Evolutionary conservation across 371 early-diverging fungal genomes (phyloP).

Genomic region (Syncephalastrum racemosum): DNA sequence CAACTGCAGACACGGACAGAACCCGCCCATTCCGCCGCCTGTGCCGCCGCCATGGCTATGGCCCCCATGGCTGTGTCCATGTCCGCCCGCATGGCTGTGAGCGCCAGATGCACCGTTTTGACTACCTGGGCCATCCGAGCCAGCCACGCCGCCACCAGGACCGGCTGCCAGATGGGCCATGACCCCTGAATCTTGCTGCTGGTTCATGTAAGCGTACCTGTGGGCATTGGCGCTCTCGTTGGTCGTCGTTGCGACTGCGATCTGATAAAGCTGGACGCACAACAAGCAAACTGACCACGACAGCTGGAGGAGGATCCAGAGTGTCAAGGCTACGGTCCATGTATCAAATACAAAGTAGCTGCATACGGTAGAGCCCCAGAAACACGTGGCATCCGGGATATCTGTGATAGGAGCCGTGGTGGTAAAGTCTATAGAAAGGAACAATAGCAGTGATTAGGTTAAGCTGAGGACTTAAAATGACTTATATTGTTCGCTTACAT

Average conservation of each 20-base stretch:
- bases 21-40: constrained; percentile 15
- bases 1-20: constrained; percentile 46
- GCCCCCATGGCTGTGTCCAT: constrained; percentile 15
- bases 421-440: constrained; percentile 6
- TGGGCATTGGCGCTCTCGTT: constrained; percentile 84
- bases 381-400: constrained; percentile 55
- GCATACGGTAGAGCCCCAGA: constrained; percentile 66
- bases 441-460: background rate
- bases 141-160: constrained; percentile 20
- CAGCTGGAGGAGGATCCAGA: constrained; percentile 76
- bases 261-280: constrained; percentile 75
- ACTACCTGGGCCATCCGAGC: constrained; percentile 8
- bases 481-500: constrained; percentile 55
- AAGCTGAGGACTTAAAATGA: background rate
- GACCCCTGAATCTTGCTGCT: constrained; percentile 35
- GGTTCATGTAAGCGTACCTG: constrained; percentile 54
- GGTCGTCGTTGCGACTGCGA: constrained; percentile 80
- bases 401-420: constrained; percentile 27
- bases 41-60: constrained; percentile 6
- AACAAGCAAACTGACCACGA: constrained; percentile 82
- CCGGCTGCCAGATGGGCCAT: constrained; percentile 39
- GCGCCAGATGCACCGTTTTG: background rate
- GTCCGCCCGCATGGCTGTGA: constrained; percentile 8
- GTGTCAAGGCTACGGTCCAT: constrained; percentile 63
- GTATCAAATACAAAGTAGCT: constrained; percentile 73